Base-by-base conservation (phyloP, 2,329 filamentous ascomycete species). In the Botryotinia globosa region DNA sequence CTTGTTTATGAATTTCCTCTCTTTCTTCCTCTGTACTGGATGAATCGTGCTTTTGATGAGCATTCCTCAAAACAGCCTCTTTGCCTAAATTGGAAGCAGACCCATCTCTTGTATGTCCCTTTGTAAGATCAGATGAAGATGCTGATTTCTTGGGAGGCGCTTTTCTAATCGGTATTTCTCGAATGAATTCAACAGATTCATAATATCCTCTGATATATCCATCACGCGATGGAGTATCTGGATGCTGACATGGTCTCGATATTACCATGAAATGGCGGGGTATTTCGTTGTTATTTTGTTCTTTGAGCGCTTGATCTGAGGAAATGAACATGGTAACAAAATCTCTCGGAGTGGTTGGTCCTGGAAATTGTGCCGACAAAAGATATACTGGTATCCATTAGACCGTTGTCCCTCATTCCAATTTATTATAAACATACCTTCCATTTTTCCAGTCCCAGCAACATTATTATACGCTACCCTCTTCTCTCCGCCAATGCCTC, bases 101-200 rank as follows among this genome's bases (percentile, higher is more conserved):
- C 74, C 76, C 79, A 74, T 74, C 81, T 76, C 63, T 79, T 25
- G 32, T 78, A 80, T 80, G 76, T 12, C 76, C 34, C 16, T 82
- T 79, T 56, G 77, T 76, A 3, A 86, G 76, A 74, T 87, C 83
- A 6, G 83, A 80, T 0, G 85, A 84, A 29, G 86, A 87, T 39
- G 81, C 79, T 9, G 82, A 82, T 75, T 82, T 83, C 45, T 82
- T 83, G 37, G 70, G 32, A 16, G 83, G 82, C 39, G 75, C 75
- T 4, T 83, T 80, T 75, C 84, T 80, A 16, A 90, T 80, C 0
- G 90, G 91, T 22, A 98, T 87, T 82, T 98, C 94, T 67, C 94
- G 87, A 73, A 98, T 94, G 76, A 97, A 86, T 82, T 98, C 95
- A 25, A 98, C 91, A 1, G 93, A 97, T 83, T 98, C 94, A 78